These are phyloP conservation scores for Alternaria novae-zelandiae DNA, from an alignment of 2,329 filamentous ascomycete species.

Conservation along the genomic window DNA sequence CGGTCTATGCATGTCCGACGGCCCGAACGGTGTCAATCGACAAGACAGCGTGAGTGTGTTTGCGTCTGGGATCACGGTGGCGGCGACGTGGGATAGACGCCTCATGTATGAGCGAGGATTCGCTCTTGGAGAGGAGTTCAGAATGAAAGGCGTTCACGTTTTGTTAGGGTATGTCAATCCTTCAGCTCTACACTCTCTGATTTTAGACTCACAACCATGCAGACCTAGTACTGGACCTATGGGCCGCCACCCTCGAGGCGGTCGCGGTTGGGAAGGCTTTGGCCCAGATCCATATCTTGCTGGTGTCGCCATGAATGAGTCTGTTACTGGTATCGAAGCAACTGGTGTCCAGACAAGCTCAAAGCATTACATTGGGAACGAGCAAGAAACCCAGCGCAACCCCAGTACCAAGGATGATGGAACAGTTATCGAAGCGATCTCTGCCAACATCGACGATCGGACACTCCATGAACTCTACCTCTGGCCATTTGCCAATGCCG, in stretches of 20 bases:
- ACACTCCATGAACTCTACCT: conserved; percentile 58
- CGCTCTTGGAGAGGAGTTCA: conserved; percentile 41
- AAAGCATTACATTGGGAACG: conserved; percentile 66
- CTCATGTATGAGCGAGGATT: conserved; percentile 42
- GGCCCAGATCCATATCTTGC: conserved; percentile 52
- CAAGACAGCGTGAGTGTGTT: conserved; percentile 44
- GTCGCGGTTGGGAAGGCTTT: conserved; percentile 56
- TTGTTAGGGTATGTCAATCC: conserved; percentile 42
- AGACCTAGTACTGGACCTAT: conserved; percentile 56
- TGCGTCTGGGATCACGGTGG: conserved; percentile 46
- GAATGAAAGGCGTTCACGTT: conserved; percentile 49
- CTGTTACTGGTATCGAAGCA: conserved; percentile 48
- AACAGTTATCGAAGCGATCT: conserved; percentile 61
- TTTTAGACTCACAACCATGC: not conserved
- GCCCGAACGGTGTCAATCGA: conserved; percentile 43
- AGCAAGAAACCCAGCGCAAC: conserved; percentile 61
- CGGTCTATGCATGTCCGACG: conserved; percentile 52
- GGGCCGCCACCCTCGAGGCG: conserved; percentile 47
- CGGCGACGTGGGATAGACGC: conserved; percentile 49
- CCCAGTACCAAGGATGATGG: conserved; percentile 35
- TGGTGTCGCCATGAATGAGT: conserved; percentile 47
- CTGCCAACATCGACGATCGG: conserved; percentile 60
- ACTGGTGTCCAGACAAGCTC: conserved; percentile 51
- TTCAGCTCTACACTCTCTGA: not conserved
- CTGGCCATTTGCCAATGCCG: conserved; percentile 69